Evolutionary conservation across 2,329 filamentous ascomycete species (phyloP).

Genomic region (Penicillium janthinellum): DNA sequence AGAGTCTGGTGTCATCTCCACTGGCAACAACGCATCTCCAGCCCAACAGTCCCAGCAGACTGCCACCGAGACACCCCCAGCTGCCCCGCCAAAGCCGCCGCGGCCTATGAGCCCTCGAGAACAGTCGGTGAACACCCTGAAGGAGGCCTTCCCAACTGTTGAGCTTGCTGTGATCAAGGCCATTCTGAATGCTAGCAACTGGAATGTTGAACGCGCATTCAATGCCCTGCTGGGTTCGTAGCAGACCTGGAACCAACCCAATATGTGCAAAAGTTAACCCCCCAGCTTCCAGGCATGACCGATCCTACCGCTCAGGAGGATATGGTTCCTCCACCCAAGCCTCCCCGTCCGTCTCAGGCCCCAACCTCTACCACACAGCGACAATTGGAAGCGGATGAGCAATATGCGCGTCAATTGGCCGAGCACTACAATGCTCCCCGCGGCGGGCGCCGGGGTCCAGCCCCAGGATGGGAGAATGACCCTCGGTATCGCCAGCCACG

Average conservation of each 20-base stretch:
- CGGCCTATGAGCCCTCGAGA: slow-evolving; percentile 78
- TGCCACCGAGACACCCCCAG: slow-evolving; percentile 53
- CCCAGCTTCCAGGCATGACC: slow-evolving; percentile 64
- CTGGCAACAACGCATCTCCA: slow-evolving; percentile 14
- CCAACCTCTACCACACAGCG: slow-evolving; percentile 62
- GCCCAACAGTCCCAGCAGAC: slow-evolving; percentile 30
- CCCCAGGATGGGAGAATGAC: slow-evolving; percentile 36
- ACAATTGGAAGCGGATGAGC: slow-evolving; percentile 87
- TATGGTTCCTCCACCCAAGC: slow-evolving; percentile 69
- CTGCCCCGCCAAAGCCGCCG: slow-evolving; percentile 77
- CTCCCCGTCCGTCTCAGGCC: slow-evolving; percentile 69
- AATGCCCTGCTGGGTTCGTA: slow-evolving; percentile 81
- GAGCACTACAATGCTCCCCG: slow-evolving; percentile 71
- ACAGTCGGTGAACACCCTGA: slow-evolving; percentile 83
- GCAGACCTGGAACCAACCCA: neutral
- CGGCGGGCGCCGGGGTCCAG: slow-evolving; percentile 35
- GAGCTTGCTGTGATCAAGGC: slow-evolving; percentile 82
- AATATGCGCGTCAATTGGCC: slow-evolving; percentile 88
- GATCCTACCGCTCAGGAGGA: slow-evolving; percentile 72
- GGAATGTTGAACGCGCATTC: slow-evolving; percentile 89
- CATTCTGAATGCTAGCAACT: slow-evolving; percentile 80
- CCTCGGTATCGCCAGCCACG: slow-evolving; percentile 47
- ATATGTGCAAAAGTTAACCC: slow-evolving; percentile 10
- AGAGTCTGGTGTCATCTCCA: slow-evolving; percentile 39
- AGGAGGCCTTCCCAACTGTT: slow-evolving; percentile 88